Conservation (phyloP, 2,329 filamentous ascomycete species). For the Colletotrichum godetiae region DNA sequence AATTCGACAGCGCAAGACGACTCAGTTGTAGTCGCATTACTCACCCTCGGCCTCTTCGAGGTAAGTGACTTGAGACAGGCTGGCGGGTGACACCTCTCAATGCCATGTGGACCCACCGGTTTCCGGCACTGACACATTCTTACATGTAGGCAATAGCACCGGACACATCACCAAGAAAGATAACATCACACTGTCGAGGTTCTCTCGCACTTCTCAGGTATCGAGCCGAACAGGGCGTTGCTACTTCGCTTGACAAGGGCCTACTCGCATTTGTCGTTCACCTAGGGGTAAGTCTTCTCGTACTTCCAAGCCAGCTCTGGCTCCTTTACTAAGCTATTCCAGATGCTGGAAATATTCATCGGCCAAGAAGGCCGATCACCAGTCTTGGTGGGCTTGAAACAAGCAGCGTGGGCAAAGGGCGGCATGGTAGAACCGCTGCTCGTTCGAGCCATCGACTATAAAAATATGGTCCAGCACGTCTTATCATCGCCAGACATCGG, state of each 20-base stretch:
- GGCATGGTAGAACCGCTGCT: conserved; percentile 11
- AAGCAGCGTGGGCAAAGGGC: neutral
- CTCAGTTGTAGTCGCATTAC: conserved; percentile 10
- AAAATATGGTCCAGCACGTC: neutral
- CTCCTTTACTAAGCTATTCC: no score
- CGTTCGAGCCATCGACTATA: conserved; percentile 16
- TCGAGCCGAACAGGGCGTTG: conserved; percentile 20
- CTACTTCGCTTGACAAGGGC: conserved; percentile 14
- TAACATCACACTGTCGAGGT: conserved; percentile 11
- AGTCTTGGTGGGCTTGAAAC: neutral
- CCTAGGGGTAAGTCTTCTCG: neutral
- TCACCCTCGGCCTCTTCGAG: conserved; percentile 25
- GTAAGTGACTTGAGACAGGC: neutral
- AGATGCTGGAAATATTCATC: conserved; percentile 21
- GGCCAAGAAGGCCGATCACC: neutral
- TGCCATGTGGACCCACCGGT: no score
- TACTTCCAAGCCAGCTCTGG: no score
- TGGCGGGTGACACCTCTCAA: no score
- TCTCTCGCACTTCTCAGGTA: conserved; percentile 26
- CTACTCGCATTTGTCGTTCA: conserved; percentile 8
- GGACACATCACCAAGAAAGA: neutral
- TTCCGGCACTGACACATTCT: neutral
- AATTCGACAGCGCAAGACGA: conserved; percentile 5
- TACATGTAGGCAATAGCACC: conserved; percentile 20
- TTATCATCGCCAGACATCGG: neutral